Evolutionary conservation across 2,329 filamentous ascomycete genomes (phyloP), one percentile per base, ranked within the genome.

Genomic region (Nothomitra cinnamomea): DNA sequence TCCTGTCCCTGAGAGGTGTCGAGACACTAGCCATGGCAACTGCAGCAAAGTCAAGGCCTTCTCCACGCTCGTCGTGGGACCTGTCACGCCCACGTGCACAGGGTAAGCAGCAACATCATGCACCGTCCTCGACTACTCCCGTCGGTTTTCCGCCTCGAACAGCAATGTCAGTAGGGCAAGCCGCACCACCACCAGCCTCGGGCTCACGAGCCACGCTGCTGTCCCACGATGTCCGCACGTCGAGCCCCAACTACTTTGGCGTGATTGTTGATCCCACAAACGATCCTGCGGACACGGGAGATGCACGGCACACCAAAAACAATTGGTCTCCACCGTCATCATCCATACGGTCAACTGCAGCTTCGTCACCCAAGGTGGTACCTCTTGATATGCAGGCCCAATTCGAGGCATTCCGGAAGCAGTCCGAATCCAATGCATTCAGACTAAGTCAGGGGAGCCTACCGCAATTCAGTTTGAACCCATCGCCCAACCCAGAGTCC

Each of bases 211-310:
- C 43, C 58, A 56, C 52, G 56, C 24, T 12, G 6, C 45, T 49
- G 5, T 28, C 45, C 19, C 45, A 49, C 21, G 45, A 49, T 7
- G 45, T 49, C 60, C 41, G 58, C 56, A 62, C 66, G 19, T 65
- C 74, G 22, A 90, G 86, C 64, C 86, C 87, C 12, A 94, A 89
- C 65, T 95, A 95, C 67, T 95, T 95, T 65, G 85, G 85, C 54
- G 78, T 94, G 56, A 72, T 80, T 28, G 70, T 86, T 57, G 81
- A 87, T 55, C 65, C 78, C 19, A 67, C 70, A 47, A 72, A 68
- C 54, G 80, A 85, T 57, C 72, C 76, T 22, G 75, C 80, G 57
- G 80, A 82, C 53, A 83, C 82, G 2, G 71, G 68, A 57, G 67
- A 69, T 22, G 77, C 74, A 3, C 72, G 73, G 35, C 72, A 84